Evolutionary conservation across 495 filamentous ascomycete species (phyloP), one percentile per base, ranked within the genome.

Genomic region (Penicillium angulare): DNA sequence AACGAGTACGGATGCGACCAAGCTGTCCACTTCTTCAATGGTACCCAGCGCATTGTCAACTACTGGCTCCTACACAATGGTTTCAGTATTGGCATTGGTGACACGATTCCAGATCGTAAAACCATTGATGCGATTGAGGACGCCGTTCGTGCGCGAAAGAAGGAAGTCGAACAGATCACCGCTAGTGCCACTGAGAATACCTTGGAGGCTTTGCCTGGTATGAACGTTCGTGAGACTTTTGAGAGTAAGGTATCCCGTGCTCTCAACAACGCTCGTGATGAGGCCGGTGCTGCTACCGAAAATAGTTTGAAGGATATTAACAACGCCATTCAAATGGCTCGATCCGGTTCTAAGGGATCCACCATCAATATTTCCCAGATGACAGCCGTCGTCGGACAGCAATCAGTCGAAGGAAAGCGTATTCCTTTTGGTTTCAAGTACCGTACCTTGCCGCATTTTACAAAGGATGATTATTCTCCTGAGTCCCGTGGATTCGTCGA

Each of bases 391-490:
- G 93, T 99, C 17, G 93, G 93, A 43, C 93, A 99, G 57, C 93
- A 99, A 65, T 93, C 91, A 26, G 90, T 99, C 13, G 93, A 99
- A 67, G 93, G 93, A 57, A 96, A 96, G 74, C 92, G 93, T 75
- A 96, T 99, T 77, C 93, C 95, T 0, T 99, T 99, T 64, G 93
- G 93, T 23, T 99, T 99, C 83, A 97, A 97, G 65, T 97, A 97
- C 64, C 89, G 93, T 24, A 96, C 93, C 0, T 74, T 99, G 40
- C 93, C 93, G 0, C 93, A 99, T 68, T 99, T 97, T 74, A 96
- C 93, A 49, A 97, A 97, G 73, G 93, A 99, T 59, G 93, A 99
- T 66, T 97, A 97, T 65, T 96, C 90, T 13, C 90, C 93, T 10
- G 92, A 97, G 63, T 93, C 95, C 33, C 84, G 92, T 69, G 93